Evolutionary conservation across 2,329 filamentous ascomycete species (phyloP).

Genomic region (Epichloe bromicola): DNA sequence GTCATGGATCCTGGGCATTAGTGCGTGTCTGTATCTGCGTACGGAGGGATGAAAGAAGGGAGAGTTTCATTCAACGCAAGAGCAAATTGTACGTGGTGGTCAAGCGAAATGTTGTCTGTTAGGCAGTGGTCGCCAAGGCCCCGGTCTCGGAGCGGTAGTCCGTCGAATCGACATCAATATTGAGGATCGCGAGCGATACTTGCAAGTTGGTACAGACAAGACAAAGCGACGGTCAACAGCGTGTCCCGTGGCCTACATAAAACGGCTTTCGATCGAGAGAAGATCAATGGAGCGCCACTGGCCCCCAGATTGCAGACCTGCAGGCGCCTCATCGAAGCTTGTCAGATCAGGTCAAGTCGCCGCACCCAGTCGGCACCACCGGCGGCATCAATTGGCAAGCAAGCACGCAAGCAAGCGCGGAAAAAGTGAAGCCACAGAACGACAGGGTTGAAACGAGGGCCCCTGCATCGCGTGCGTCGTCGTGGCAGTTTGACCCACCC

Average conservation of each 20-base stretch:
- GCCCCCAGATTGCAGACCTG: not conserved
- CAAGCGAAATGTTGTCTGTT: not conserved
- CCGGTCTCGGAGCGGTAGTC: not conserved
- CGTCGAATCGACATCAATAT: too few relatives aligned
- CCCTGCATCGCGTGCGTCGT: not conserved
- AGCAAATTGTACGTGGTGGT: not conserved
- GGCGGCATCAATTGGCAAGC: not conserved
- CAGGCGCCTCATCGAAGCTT: not conserved
- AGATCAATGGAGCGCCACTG: not conserved
- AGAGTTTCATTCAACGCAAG: not conserved
- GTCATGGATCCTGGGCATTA: not conserved
- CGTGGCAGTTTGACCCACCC: not conserved
- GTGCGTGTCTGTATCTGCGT: not conserved
- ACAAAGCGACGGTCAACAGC: too few relatives aligned
- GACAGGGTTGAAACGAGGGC: not conserved
- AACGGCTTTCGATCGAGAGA: too few relatives aligned
- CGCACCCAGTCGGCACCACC: not conserved
- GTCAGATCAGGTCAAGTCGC: too few relatives aligned
- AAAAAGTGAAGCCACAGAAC: not conserved
- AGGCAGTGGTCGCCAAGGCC: not conserved
- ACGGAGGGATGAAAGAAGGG: not conserved
- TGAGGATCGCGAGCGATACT: not conserved
- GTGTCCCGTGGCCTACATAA: too few relatives aligned
- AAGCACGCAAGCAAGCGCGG: too few relatives aligned
- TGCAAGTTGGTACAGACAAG: not conserved